These are phyloP conservation scores for Mercurialis annua DNA, from an alignment of 345 rosid species.

Conservation along the genomic window DNA sequence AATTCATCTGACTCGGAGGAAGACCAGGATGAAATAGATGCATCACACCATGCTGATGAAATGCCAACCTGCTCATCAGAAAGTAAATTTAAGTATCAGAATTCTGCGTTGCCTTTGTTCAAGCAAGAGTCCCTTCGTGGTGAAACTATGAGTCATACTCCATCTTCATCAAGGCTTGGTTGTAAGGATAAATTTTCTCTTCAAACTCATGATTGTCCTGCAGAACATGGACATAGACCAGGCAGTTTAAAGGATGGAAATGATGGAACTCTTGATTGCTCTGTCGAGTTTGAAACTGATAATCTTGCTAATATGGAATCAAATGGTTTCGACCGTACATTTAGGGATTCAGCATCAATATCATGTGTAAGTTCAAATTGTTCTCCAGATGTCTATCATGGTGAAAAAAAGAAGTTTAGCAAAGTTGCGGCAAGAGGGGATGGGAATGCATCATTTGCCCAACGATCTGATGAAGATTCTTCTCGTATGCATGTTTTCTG, in stretches of 20 bases:
- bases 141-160: conserved; percentile 20
- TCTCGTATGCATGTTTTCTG: conserved; percentile 87
- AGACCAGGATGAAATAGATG: conserved; percentile 42
- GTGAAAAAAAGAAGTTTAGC: conserved; percentile 34
- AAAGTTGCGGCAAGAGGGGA: conserved; percentile 27
- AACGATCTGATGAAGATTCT: conserved; percentile 64
- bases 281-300: conserved; percentile 33
- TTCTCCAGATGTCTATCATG: conserved; percentile 25
- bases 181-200: conserved; percentile 30
- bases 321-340: conserved; percentile 27
- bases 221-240: conserved; percentile 29
- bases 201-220: conserved; percentile 25
- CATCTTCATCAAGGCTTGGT: conserved; percentile 20
- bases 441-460: conserved; percentile 35
- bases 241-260: conserved; percentile 23
- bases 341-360: conserved; percentile 18
- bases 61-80: conserved; percentile 25
- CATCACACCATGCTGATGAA: conserved; percentile 28
- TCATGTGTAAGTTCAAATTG: conserved; percentile 32
- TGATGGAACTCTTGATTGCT: conserved; percentile 28
- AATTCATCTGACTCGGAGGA: conserved; percentile 92
- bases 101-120: conserved; percentile 21
- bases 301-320: conserved; percentile 28
- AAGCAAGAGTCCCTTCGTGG: conserved; percentile 25
- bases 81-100: conserved; percentile 22